Evolutionary conservation across 2,329 filamentous ascomycete genomes (phyloP), one percentile per base, ranked within the genome.

Genomic region (Zalaria sp.): DNA sequence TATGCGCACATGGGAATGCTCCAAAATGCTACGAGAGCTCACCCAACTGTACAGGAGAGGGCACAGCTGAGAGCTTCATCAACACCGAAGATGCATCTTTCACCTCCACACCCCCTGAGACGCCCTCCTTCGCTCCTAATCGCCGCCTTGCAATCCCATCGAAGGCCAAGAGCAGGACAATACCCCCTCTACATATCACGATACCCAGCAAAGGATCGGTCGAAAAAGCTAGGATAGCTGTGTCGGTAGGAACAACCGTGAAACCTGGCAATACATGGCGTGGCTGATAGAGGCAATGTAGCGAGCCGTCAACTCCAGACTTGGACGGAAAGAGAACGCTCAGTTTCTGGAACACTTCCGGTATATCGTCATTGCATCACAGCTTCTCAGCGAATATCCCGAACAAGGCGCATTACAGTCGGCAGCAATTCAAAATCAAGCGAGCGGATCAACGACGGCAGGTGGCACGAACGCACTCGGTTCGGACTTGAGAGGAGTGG

Each of bases 271-370:
- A 6, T 8, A 10, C 5, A 18, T 8, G 4, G 18, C 27, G 9
- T 9, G 5, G 38, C 37, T 40, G 18, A 44, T 34, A 41, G 25
- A 66, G 53, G 56, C 65, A 40, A 69, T 66, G 59, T 64, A 69
- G 50, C 65, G 71, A 52, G 81, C 75, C 6, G 72, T 88, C 44
- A 82, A 81, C 49, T 79, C 80, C 34, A 74, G 76, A 46, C 72
- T 93, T 47, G 80, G 83, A 42, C 73, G 80, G 49, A 77, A 75
- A 51, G 87, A 93, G 52, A 93, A 88, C 57, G 73, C 81, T 51
- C 80, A 79, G 50, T 94, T 95, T 54, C 72, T 94, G 45, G 88
- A 95, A 62, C 83, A 87, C 56, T 95, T 95, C 55, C 83, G 88
- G 48, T 95, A 95, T 63, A 82, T 84, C 25, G 84, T 95, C 49